Evolutionary conservation across 148 eudicot species (phyloP).

Genomic region (Euryodendron excelsum): DNA sequence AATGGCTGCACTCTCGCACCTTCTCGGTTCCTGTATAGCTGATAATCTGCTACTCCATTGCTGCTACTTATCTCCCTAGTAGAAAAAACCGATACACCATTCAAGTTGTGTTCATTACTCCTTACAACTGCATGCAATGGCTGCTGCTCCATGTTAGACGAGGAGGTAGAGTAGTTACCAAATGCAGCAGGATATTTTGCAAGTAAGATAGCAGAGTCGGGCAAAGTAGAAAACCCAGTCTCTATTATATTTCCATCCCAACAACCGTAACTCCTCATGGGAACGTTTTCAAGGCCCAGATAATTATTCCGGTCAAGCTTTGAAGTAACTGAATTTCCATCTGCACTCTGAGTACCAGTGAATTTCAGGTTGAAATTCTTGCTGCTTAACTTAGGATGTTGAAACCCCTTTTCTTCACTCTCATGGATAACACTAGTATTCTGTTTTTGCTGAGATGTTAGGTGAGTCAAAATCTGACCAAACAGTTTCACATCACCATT

Average conservation of each 20-base stretch:
- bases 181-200: conserved; percentile 77
- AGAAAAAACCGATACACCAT: conserved; percentile 42
- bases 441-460: conserved; percentile 40
- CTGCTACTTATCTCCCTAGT: conserved; percentile 36
- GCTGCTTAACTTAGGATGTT: conserved; percentile 19
- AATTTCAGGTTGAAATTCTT: conserved; percentile 31
- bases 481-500: conserved; percentile 81
- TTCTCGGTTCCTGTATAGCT: conserved; percentile 34
- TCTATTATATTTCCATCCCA: conserved; percentile 74
- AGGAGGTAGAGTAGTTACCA: conserved; percentile 34
- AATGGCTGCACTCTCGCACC: conserved; percentile 44
- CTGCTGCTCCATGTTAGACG: conserved; percentile 40
- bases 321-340: conserved; percentile 26
- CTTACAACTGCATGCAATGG: conserved; percentile 29
- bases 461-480: conserved; percentile 69
- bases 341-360: conserved; percentile 10
- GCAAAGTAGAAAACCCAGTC: conserved; percentile 54
- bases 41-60: conserved; percentile 40
- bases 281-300: conserved; percentile 54
- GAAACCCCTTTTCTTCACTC: conserved; percentile 18
- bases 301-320: conserved; percentile 31
- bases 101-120: conserved; percentile 36
- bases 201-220: conserved; percentile 62
- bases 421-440: conserved; percentile 13
- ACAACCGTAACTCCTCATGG: conserved; percentile 56